phyloP scores from a whole-genome alignment of 768 basidiomycete genomes.

The Cyathus striatus region DNA sequence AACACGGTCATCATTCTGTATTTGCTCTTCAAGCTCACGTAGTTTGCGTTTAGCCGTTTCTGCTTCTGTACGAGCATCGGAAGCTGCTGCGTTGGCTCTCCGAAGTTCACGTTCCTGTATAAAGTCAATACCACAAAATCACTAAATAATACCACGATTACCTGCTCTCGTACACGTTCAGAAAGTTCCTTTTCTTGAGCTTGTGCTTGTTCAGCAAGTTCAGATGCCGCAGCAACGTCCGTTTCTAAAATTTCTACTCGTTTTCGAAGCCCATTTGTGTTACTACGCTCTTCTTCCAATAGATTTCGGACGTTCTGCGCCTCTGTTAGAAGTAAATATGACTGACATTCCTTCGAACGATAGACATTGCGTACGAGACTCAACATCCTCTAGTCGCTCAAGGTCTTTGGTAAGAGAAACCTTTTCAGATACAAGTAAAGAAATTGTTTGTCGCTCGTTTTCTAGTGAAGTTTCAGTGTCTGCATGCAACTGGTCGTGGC shows the following conservation, averaged over 20 bases:
- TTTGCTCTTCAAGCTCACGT: constrained; percentile 75
- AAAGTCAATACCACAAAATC: constrained; percentile 11
- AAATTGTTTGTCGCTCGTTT: constrained; percentile 70
- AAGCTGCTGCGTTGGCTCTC: constrained; percentile 45
- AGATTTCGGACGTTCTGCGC: constrained; percentile 35
- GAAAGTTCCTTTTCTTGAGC: constrained; percentile 49
- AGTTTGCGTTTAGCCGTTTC: constrained; percentile 52
- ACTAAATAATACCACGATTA: constrained; percentile 9
- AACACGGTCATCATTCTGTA: constrained; percentile 78
- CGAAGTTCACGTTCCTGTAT: constrained; percentile 76
- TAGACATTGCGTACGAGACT: constrained; percentile 55
- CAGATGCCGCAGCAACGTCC: constrained; percentile 28
- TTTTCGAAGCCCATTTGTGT: constrained; percentile 30
- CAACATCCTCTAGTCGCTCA: constrained; percentile 53
- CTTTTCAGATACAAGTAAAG: constrained; percentile 74
- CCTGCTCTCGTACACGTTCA: constrained; percentile 53
- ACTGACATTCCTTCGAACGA: too few species aligned
- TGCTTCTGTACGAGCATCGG: constrained; percentile 48
- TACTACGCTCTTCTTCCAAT: constrained; percentile 38
- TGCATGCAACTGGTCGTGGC: constrained; percentile 20
- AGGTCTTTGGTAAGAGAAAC: constrained; percentile 52
- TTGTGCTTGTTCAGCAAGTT: constrained; percentile 36
- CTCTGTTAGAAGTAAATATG: constrained; percentile 29
- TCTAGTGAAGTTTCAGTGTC: constrained; percentile 32
- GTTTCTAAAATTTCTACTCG: constrained; percentile 38